A percentile compares a stretch with the other conserved stretches of the same genome.
Evolutionary conservation across 805 yeast genomes (phyloP).

Genomic region (Deakozyma indianensis): DNA sequence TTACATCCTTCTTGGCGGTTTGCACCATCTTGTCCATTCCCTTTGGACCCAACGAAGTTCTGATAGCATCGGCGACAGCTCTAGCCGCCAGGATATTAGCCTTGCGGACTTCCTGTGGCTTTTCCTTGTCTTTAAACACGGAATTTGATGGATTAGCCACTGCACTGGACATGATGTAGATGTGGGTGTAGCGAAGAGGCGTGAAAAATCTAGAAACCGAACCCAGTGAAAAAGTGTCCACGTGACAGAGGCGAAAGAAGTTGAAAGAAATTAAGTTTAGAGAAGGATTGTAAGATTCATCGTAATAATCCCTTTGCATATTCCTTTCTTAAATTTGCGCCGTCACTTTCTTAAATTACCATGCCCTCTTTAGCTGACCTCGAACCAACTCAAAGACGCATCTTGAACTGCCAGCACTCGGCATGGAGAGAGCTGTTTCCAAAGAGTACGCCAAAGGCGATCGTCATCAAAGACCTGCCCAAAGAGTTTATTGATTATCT

Average conservation of each 20-base stretch:
- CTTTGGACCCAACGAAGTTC: conserved; percentile 94
- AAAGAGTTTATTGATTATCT: conserved; percentile 42
- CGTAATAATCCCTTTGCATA: too few species aligned
- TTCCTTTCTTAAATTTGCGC: too few species aligned
- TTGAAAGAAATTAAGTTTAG: too few species aligned
- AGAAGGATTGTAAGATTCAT: too few species aligned
- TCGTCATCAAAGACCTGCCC: conserved; percentile 42
- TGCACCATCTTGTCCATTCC: conserved; percentile 98
- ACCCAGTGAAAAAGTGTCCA: too few species aligned
- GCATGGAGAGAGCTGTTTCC: not conserved
- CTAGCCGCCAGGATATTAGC: conserved; percentile 83
- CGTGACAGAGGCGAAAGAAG: too few species aligned
- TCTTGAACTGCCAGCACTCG: not conserved
- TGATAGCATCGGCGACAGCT: conserved; percentile 89
- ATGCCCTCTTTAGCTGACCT: conserved; percentile 3
- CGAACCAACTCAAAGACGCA: not conserved
- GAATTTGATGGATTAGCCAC: conserved; percentile 50
- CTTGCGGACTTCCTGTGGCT: conserved; percentile 87
- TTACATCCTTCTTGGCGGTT: conserved; percentile 81
- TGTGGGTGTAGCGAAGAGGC: too few species aligned
- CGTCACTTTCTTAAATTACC: too few species aligned
- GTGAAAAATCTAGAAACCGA: not conserved
- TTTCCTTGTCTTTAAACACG: conserved; percentile 82
- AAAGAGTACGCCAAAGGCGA: conserved; percentile 32
- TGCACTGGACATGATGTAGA: conserved; percentile 11